Evolutionary conservation across 495 filamentous ascomycete genomes (phyloP).

Genomic region (Aspergillus ellipticus): DNA sequence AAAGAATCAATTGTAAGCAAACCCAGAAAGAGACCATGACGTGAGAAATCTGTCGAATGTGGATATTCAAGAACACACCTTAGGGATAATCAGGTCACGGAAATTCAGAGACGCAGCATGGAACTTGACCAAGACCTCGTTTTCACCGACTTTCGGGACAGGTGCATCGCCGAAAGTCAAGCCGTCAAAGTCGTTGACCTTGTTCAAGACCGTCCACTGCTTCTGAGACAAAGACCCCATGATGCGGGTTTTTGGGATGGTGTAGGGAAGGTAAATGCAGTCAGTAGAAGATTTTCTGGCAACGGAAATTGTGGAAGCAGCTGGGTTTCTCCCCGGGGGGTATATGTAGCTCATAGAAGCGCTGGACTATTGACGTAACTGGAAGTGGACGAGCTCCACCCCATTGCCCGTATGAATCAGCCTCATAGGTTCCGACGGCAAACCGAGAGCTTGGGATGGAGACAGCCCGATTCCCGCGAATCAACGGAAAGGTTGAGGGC

Average conservation of each 20-base stretch:
- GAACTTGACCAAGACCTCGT: constrained; percentile 73
- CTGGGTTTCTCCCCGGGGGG: not conserved
- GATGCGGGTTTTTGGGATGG: constrained; percentile 6
- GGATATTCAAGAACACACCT: constrained; percentile 47
- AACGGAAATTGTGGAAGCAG: not conserved
- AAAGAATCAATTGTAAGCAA: not conserved
- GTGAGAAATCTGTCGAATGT: too few relatives aligned
- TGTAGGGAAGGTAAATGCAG: too few relatives aligned
- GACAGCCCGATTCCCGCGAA: not conserved
- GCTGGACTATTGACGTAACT: constrained; percentile 22
- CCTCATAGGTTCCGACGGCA: not conserved
- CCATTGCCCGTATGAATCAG: constrained; percentile 14
- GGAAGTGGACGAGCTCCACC: constrained; percentile 14
- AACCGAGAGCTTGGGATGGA: not conserved
- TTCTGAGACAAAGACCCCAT: constrained; percentile 55
- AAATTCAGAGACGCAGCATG: constrained; percentile 78
- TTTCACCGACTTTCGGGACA: constrained; percentile 61
- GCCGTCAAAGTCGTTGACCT: constrained; percentile 55
- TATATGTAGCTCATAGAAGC: constrained; percentile 1
- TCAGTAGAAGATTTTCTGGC: not conserved
- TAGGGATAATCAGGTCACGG: constrained; percentile 74
- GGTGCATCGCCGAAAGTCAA: constrained; percentile 52
- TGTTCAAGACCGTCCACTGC: constrained; percentile 60
- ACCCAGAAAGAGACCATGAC: too few relatives aligned
- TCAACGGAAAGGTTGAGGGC: not conserved